Evolutionary conservation across 768 basidiomycete species (phyloP).

Genomic region (Favolaschia claudopus): DNA sequence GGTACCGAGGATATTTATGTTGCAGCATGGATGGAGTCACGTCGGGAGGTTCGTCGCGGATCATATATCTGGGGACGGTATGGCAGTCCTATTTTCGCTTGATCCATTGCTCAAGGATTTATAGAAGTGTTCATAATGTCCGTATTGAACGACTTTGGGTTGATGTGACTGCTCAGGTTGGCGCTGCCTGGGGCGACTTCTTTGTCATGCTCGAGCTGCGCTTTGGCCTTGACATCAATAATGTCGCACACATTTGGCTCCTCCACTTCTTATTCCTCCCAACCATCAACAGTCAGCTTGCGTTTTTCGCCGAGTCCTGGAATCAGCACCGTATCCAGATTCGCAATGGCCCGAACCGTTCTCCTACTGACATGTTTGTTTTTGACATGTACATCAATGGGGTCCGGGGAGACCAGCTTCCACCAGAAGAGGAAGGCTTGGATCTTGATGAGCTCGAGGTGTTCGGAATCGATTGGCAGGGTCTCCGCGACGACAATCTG

Average conservation of each 20-base stretch:
- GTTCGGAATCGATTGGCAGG: no score
- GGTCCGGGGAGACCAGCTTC: constrained; percentile 25
- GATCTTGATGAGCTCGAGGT: no score
- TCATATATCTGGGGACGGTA: no score
- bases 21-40: no score
- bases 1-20: no score
- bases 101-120: no score
- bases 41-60: no score
- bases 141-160: constrained; percentile 47
- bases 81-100: no score
- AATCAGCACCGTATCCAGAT: constrained; percentile 40
- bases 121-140: constrained; percentile 48
- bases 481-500: no score
- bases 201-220: constrained; percentile 41
- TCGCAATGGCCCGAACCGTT: constrained; percentile 20
- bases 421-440: no score
- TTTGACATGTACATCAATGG: constrained; percentile 42
- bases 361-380: constrained; percentile 38
- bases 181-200: constrained; percentile 45
- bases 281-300: constrained; percentile 37
- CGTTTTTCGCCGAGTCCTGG: constrained; percentile 40
- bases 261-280: constrained; percentile 45
- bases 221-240: constrained; percentile 34
- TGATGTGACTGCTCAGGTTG: constrained; percentile 42
- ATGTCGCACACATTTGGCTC: constrained; percentile 46